phyloP scores from a whole-genome alignment of 2,329 filamentous ascomycete genomes.

The Aaosphaeria pasadenensis region DNA sequence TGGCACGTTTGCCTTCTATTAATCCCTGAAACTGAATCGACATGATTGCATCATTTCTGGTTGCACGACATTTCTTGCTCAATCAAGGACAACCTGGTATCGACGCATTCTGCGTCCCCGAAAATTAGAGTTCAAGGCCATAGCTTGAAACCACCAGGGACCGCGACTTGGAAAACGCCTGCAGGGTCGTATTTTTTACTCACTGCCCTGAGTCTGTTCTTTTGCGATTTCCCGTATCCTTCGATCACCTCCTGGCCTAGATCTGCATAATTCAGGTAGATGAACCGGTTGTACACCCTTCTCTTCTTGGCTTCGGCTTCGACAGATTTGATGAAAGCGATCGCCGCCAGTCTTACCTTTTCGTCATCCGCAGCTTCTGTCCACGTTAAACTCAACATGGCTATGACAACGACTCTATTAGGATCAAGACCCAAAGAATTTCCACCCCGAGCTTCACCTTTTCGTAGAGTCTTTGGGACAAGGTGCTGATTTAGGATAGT shows the following conservation, averaged over 20 bases:
- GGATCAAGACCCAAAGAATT: background rate
- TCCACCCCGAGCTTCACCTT: no score
- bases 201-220: conserved; percentile 22
- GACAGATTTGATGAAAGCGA: conserved; percentile 2
- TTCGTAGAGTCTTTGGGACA: no score
- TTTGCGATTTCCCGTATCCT: conserved; percentile 26
- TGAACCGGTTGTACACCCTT: conserved; percentile 14
- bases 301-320: conserved; percentile 7
- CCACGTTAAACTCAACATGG: background rate
- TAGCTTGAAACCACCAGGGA: conserved; percentile 37
- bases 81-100: no score
- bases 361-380: background rate
- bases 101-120: no score
- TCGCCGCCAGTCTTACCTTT: background rate
- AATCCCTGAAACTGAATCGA: no score
- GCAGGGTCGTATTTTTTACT: conserved; percentile 35
- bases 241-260: conserved; percentile 34
- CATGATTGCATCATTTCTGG: no score
- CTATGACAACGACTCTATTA: background rate
- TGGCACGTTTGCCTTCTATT: no score
- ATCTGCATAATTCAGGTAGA: conserved; percentile 37
- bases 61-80: no score
- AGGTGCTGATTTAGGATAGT: no score
- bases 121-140: no score
- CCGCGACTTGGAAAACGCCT: conserved; percentile 33